Base-by-base conservation (phyloP, 2,329 filamentous ascomycete genomes). In the Orbilia blumenaviensis region DNA sequence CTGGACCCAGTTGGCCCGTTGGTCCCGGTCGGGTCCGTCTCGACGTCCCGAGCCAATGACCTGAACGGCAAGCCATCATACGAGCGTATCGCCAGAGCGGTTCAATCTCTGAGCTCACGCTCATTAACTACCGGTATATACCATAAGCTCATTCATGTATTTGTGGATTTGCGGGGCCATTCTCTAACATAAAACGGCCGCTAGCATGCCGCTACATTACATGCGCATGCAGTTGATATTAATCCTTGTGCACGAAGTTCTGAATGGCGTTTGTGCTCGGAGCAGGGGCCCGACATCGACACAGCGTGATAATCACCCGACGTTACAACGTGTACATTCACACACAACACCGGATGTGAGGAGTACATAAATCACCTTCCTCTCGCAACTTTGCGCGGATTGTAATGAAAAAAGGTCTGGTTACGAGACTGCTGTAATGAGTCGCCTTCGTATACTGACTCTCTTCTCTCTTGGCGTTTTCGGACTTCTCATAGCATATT, bases 401-500 rank as follows among this genome's bases (percentile, higher is more conserved):
- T 3, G 60, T 1, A 48, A 64, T 64, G 61, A 48, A 32, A 66
- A 66, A 54, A 38, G 50, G 32, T 61, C 52, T 44, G 50, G 14
- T 18, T 54, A 32, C 21, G 34, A 54, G 32, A 52, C 2, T 52
- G 44, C 46, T 66, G 36, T 66, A 4, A 66, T 66, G 62, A 66
- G 62, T 50, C 36, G 32, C 16, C 34, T 27, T 50, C 46, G 62
- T n/a, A 29, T 54, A 38, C 62, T 66, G 23, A 38, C 61, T 41
- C 62, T 66, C 27, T 42, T 66, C 32, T 54, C 46, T 34, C 16
- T 66, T 23, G 62, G 62, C 21, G 27, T 66, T 18, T 32, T 66
- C 16, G 62, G 62, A 6, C 32, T 66, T 48, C 62, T 66, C 4
- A n/a, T 23, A 29, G 32, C 32, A 29, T 66, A 66, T 27, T 23